Conservation (phyloP, 805 yeast species). For the Candida ponderosae region DNA sequence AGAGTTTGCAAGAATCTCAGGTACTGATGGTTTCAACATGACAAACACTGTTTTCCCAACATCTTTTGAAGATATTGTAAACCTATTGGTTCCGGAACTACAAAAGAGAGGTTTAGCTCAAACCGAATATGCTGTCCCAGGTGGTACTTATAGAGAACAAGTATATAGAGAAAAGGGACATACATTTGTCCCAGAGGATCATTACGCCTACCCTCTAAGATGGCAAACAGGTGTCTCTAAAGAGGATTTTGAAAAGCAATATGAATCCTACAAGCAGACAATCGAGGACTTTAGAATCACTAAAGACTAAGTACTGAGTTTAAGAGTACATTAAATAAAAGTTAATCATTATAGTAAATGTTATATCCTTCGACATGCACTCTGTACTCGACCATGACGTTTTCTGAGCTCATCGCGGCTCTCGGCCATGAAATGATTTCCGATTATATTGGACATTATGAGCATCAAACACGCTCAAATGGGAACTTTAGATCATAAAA, state of each 20-base stretch:
- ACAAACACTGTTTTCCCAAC: slow-evolving; percentile 29
- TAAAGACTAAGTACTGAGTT: background rate
- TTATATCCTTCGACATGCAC: too few relatives aligned
- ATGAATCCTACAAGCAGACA: background rate
- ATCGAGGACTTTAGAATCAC: background rate
- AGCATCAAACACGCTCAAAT: too few relatives aligned
- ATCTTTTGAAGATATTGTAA: slow-evolving; percentile 27
- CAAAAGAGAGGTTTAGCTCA: slow-evolving; percentile 24
- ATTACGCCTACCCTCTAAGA: slow-evolving; percentile 7
- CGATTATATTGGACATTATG: too few relatives aligned
- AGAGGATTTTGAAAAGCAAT: slow-evolving; percentile 17
- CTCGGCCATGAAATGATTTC: too few relatives aligned
- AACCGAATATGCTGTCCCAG: slow-evolving; percentile 24
- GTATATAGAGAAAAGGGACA: slow-evolving; percentile 11
- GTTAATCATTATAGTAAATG: too few relatives aligned
- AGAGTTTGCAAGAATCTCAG: slow-evolving; percentile 28
- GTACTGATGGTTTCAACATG: slow-evolving; percentile 32
- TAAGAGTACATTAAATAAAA: too few relatives aligned
- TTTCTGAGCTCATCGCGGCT: too few relatives aligned
- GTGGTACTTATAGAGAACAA: slow-evolving; percentile 24
- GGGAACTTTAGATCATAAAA: too few relatives aligned
- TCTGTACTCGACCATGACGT: too few relatives aligned
- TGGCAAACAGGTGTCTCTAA: slow-evolving; percentile 15
- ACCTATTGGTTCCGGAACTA: slow-evolving; percentile 25
- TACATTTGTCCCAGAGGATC: slow-evolving; percentile 6